Evolutionary conservation across 108 stramenopile species (phyloP), one percentile per base, ranked within the genome.

Genomic region (Cyclotella kingstonii): DNA sequence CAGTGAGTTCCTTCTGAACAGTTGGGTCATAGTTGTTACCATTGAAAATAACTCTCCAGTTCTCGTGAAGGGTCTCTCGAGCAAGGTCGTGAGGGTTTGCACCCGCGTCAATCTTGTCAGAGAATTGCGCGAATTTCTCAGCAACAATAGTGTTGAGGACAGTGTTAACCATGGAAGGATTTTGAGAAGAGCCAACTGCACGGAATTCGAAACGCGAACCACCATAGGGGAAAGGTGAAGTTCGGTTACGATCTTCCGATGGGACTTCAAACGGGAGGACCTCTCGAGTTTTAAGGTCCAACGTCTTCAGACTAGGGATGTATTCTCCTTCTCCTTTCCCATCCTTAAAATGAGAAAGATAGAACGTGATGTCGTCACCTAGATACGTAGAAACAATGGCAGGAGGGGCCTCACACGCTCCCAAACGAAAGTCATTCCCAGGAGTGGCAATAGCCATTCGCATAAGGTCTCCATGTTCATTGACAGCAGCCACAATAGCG

Each of bases 381-480:
- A 96, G 87, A 77, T 96, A 95, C 62, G 90, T 86, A 22, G 94
- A 95, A 10, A 95, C 82, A 77, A 96, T 97, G 69, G 96, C 94
- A 39, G 96, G 96, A 41, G 95, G 95, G 30, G 95, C 95, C 78
- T 97, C 96, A 54, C 94, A 94, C 14, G 96, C 95, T 42, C 95
- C 95, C 58, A 97, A 82, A 67, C 96, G 95, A 85, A 95, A 95
- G 72, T 97, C 96, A 67, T 97, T 97, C 35, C 96, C 96, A 27
- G 96, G 93, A 47, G 64, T 78, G 61, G 90, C 76, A 70, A 97
- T 95, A 68, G 93, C 85, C 78, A 84, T 83, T 43, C 96, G 88
- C 86, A 97, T 91, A 41, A 97, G 72, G 76, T 97, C 96, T 63
- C 96, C 96, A 76, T 97, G 84, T 53, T 95, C 84, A 60, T 94